Evolutionary conservation across 768 basidiomycete species (phyloP).

Genomic region (Kwoniella sp.): DNA sequence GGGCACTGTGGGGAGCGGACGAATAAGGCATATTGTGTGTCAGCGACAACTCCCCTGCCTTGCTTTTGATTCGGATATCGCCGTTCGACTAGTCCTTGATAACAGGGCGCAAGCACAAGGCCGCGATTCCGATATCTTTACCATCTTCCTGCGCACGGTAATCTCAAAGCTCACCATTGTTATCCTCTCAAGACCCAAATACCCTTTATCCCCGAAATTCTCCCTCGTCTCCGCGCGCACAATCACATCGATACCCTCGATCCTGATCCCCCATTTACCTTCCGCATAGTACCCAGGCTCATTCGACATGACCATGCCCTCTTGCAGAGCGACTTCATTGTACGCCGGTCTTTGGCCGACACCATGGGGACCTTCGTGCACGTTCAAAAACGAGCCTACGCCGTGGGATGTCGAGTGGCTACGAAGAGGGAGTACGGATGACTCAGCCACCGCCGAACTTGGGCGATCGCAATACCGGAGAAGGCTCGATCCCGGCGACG

Average conservation of each 20-base stretch:
- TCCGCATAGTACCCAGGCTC: conserved; percentile 93
- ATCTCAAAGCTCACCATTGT: conserved; percentile 74
- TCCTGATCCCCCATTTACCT: conserved; percentile 86
- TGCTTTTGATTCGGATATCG: too few relatives aligned
- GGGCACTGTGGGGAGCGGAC: conserved; percentile 63
- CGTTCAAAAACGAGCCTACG: conserved; percentile 90
- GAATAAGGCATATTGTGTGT: too few relatives aligned
- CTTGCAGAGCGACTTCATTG: conserved; percentile 72
- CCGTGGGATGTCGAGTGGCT: conserved; percentile 95
- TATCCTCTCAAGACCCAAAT: conserved; percentile 78
- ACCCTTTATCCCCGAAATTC: conserved; percentile 81
- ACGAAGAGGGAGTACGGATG: neutral
- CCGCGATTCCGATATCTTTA: too few relatives aligned
- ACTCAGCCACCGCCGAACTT: neutral
- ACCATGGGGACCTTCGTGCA: conserved; percentile 80
- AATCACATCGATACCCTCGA: conserved; percentile 86
- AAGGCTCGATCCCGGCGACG: neutral
- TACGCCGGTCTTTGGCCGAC: conserved; percentile 62
- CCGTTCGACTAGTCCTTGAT: too few relatives aligned
- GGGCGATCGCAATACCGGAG: too few relatives aligned
- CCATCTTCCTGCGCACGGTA: too few relatives aligned
- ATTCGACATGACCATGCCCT: conserved; percentile 89
- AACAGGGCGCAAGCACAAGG: too few relatives aligned
- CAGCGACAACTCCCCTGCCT: neutral
- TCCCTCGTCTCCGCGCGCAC: conserved; percentile 70